Conservation (phyloP, 108 stramenopile species). For the Pelagomonas calceolata region DNA sequence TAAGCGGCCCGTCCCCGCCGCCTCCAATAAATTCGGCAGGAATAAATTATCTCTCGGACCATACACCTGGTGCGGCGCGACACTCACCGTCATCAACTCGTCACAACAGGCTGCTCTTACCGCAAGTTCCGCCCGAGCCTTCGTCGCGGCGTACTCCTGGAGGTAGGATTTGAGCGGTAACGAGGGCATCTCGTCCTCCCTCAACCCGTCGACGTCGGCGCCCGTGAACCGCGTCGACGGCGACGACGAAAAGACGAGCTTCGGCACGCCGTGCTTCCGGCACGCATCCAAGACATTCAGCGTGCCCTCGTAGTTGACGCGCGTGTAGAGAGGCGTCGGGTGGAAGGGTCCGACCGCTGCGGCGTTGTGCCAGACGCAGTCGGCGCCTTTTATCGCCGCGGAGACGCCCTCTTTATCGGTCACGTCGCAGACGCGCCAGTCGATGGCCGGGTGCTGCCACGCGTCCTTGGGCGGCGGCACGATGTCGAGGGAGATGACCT, state of each 20-base stretch:
- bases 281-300: conserved; percentile 64
- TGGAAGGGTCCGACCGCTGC: conserved; percentile 94
- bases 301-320: conserved; percentile 77
- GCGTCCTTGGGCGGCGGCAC: conserved; percentile 49
- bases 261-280: conserved; percentile 61
- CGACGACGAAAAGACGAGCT: conserved; percentile 77
- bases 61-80: conserved; percentile 95
- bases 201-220: conserved; percentile 65
- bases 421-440: conserved; percentile 62
- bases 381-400: conserved; percentile 61
- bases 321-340: conserved; percentile 48
- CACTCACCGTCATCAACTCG: conserved; percentile 66
- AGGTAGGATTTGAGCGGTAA: conserved; percentile 52
- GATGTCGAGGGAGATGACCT: conserved; percentile 87
- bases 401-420: conserved; percentile 60
- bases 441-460: conserved; percentile 29
- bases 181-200: conserved; percentile 58
- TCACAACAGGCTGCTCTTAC: conserved; percentile 47
- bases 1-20: conserved; percentile 66
- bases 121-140: conserved; percentile 78
- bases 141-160: conserved; percentile 87
- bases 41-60: conserved; percentile 82
- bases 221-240: conserved; percentile 93
- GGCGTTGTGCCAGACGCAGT: conserved; percentile 85
- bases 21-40: conserved; percentile 76